A percentile compares a stretch with the other conserved stretches of the same genome.
phyloP scores from a whole-genome alignment of 1,139 yeast species.

The Yamadazyma triangularis region DNA sequence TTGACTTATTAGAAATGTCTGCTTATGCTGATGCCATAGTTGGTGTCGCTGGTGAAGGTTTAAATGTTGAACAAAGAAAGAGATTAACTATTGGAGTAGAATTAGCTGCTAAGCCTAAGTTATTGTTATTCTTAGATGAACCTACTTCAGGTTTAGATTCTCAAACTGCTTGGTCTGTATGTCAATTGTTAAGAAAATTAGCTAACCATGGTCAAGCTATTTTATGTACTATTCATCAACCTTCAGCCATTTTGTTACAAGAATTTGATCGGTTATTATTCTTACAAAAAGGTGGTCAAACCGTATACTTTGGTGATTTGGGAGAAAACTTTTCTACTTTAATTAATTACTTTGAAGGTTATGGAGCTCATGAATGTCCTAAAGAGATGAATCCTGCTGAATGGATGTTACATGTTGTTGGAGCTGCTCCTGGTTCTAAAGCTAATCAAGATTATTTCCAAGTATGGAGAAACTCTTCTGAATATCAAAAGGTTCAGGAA shows the following conservation, averaged over 20 bases:
- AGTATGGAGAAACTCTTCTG: constrained; percentile 61
- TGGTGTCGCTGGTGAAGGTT: constrained; percentile 74
- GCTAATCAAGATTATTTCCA: constrained; percentile 62
- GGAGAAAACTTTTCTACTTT: constrained; percentile 61
- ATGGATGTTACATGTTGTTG: constrained; percentile 78
- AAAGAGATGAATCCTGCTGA: constrained; percentile 74
- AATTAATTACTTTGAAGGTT: constrained; percentile 61
- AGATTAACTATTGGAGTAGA: constrained; percentile 83
- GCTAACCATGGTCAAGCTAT: constrained; percentile 80
- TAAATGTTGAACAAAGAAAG: constrained; percentile 83
- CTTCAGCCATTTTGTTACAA: constrained; percentile 68
- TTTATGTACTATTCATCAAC: constrained; percentile 78
- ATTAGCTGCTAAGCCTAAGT: constrained; percentile 78
- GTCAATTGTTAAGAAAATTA: constrained; percentile 70
- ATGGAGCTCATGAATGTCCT: constrained; percentile 69
- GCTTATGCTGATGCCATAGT: constrained; percentile 76
- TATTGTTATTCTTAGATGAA: constrained; percentile 77
- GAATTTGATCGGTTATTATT: constrained; percentile 74
- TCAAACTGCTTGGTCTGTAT: constrained; percentile 88
- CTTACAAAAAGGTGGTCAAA: constrained; percentile 69
- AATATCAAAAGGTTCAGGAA: constrained; percentile 39
- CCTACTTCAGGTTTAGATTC: constrained; percentile 92
- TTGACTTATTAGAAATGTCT: constrained; percentile 66
- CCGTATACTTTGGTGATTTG: constrained; percentile 78
- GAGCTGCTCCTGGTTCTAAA: constrained; percentile 75